Evolutionary conservation across 2,329 filamentous ascomycete genomes (phyloP).

Genomic region (Monosporascus sp.): DNA sequence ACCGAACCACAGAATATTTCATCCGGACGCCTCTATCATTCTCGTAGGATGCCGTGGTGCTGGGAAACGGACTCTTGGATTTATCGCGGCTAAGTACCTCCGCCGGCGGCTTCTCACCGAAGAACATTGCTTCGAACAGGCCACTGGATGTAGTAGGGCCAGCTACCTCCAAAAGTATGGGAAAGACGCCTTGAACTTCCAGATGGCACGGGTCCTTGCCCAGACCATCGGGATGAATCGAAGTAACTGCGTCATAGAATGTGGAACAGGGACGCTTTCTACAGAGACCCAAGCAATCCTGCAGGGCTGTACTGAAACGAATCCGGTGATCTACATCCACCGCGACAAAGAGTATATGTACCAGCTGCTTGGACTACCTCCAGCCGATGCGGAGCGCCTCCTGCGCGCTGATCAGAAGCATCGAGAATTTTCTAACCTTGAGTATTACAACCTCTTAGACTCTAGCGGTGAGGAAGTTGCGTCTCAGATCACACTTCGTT

Average conservation of each 20-base stretch:
- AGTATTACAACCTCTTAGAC: constrained; percentile 64
- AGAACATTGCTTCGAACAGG: constrained; percentile 61
- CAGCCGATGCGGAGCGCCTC: constrained; percentile 49
- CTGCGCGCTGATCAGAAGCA: constrained; percentile 51
- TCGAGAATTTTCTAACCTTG: constrained; percentile 61
- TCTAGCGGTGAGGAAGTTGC: constrained; percentile 28
- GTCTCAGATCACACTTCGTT: constrained; percentile 29
- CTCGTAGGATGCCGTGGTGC: constrained; percentile 66
- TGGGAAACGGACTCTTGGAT: constrained; percentile 66
- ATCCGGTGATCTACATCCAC: constrained; percentile 66
- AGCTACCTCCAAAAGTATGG: constrained; percentile 58
- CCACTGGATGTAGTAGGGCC: constrained; percentile 54
- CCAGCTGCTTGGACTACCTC: constrained; percentile 44
- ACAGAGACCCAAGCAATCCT: constrained; percentile 54
- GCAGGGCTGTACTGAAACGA: constrained; percentile 53
- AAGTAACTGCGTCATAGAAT: constrained; percentile 62
- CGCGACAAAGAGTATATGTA: constrained; percentile 60
- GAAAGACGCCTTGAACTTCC: constrained; percentile 54
- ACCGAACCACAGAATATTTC: constrained; percentile 41
- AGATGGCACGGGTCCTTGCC: constrained; percentile 57
- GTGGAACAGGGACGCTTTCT: constrained; percentile 59
- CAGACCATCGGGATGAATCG: constrained; percentile 55
- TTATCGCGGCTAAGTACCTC: constrained; percentile 65
- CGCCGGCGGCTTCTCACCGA: constrained; percentile 62
- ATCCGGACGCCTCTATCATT: constrained; percentile 60